phyloP scores from a whole-genome alignment of 2,329 filamentous ascomycete genomes.

The Tolypocladium inflatum region DNA sequence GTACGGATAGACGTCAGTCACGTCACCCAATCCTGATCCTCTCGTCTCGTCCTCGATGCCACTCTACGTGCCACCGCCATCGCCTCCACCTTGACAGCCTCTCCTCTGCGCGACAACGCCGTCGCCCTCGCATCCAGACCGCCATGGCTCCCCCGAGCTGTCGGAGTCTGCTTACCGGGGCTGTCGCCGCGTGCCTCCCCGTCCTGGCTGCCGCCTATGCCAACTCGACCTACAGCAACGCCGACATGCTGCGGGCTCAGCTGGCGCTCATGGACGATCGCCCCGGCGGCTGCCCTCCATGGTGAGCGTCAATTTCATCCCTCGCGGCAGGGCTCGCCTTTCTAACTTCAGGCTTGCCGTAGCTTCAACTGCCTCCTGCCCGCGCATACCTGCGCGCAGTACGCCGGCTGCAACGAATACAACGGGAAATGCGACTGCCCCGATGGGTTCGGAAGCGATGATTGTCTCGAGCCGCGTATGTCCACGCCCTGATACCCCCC shows the following conservation, averaged over 20 bases:
- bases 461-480: conserved; percentile 75
- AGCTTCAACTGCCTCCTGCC: conserved; percentile 98
- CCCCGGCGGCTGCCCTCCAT: conserved; percentile 70
- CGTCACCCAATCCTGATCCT: not conserved
- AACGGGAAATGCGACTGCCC: conserved; percentile 92
- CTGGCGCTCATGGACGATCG: conserved; percentile 64
- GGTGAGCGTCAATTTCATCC: conserved; percentile 33
- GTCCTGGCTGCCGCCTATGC: conserved; percentile 27
- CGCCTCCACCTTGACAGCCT: conserved; percentile 23
- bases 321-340: conserved; percentile 15
- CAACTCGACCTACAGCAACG: conserved; percentile 50
- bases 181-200: conserved; percentile 27
- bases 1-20: not conserved
- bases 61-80: conserved; percentile 24
- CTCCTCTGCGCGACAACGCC: conserved; percentile 4
- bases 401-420: conserved; percentile 75
- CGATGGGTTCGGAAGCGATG: conserved; percentile 84
- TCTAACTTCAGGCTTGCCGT: conserved; percentile 10
- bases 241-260: conserved; percentile 53
- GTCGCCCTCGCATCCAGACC: conserved; percentile 10
- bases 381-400: conserved; percentile 85
- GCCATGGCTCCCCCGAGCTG: conserved; percentile 29
- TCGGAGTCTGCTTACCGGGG: conserved; percentile 28
- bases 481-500: not conserved
- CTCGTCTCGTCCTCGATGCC: conserved; percentile 40